Evolutionary conservation across 768 basidiomycete species (phyloP).

Genomic region (Boletus reticulatus): DNA sequence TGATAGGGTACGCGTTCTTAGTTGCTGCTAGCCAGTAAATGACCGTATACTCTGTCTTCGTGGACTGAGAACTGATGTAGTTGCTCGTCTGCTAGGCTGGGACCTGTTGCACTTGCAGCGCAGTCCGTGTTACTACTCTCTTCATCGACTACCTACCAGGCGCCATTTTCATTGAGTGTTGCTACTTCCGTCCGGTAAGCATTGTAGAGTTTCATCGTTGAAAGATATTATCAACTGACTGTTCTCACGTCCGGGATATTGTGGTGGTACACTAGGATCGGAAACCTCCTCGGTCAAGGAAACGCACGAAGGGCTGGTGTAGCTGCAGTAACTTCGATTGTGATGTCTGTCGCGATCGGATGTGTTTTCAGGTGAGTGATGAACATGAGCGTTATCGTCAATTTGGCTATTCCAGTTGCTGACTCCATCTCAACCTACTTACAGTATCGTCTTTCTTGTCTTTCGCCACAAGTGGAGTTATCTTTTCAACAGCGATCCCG

Average conservation of each 20-base stretch:
- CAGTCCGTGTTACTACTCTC: constrained; percentile 85
- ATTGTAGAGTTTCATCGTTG: neutral
- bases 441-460: constrained; percentile 51
- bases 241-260: neutral
- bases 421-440: neutral
- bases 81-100: constrained; percentile 49
- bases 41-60: neutral
- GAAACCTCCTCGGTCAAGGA: constrained; percentile 83
- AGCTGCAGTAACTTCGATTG: constrained; percentile 60
- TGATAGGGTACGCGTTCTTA: constrained; percentile 14
- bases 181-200: constrained; percentile 81
- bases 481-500: constrained; percentile 69
- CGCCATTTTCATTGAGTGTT: constrained; percentile 78
- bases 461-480: constrained; percentile 70
- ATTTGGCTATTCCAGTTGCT: neutral
- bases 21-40: constrained; percentile 55
- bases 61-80: neutral
- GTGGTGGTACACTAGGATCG: constrained; percentile 50
- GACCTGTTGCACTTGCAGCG: constrained; percentile 78
- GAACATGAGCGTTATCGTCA: neutral
- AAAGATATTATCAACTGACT: neutral
- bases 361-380: constrained; percentile 56
- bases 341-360: constrained; percentile 65
- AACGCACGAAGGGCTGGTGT: constrained; percentile 71
- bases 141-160: constrained; percentile 75